Evolutionary conservation across 345 rosid species (phyloP).

Genomic region (Dipteronia dyeriana): DNA sequence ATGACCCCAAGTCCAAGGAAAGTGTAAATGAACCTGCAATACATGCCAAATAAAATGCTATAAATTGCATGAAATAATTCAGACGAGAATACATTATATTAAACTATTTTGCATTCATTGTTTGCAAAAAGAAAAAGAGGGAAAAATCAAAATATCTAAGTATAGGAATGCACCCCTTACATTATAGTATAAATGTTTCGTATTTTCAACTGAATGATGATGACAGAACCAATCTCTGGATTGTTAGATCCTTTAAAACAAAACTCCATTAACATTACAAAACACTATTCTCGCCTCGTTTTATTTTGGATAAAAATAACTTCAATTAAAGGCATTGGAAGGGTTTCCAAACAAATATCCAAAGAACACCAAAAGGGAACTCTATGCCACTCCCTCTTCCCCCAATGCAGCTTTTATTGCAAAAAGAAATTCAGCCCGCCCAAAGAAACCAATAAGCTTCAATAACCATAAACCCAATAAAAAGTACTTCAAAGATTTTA

Average conservation of each 20-base stretch:
- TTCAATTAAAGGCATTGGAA: neutral
- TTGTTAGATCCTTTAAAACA: neutral
- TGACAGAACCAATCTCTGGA: neutral
- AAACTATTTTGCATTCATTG: neutral
- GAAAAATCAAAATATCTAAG: neutral
- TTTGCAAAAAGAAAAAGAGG: neutral
- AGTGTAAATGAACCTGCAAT: constrained; percentile 78
- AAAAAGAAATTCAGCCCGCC: neutral
- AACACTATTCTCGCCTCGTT: neutral
- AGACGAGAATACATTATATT: neutral
- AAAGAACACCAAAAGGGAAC: neutral
- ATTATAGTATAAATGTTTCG: neutral
- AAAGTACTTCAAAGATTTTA: neutral
- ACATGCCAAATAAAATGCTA: constrained; percentile 15
- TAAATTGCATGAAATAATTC: constrained; percentile 14
- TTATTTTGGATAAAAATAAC: neutral
- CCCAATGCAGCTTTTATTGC: neutral
- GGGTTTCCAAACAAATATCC: neutral
- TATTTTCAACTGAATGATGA: neutral
- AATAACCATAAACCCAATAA: constrained; percentile 3
- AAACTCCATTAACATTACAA: neutral
- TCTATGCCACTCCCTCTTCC: neutral
- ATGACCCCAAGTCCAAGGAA: constrained; percentile 66
- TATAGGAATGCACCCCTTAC: neutral
- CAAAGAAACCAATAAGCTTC: neutral